Evolutionary conservation across 139 green algal species (phyloP), one percentile per base, ranked within the genome.

Genomic region (Closterium sp.): DNA sequence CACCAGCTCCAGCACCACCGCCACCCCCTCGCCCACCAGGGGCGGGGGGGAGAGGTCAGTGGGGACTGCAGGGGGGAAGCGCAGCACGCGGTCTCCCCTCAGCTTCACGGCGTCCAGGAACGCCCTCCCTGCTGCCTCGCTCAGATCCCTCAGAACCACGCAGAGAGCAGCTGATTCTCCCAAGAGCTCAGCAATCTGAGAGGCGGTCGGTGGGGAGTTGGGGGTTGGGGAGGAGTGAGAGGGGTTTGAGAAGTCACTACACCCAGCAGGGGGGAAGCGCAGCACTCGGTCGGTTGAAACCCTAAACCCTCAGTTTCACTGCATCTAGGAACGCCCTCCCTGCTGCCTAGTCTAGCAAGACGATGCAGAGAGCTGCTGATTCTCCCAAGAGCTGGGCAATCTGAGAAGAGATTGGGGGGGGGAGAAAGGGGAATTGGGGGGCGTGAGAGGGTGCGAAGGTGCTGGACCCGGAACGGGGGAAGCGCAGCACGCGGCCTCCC

Each of bases 101-200:
- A 38, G 32, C 35, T 93, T 94, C 6, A 94, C 55, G 28, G 89
- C 31, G 87, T 94, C 91, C 34, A 90, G 88, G 33, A 94, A 94
- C 9, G 88, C 88, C 19, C 43, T 7, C 88, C 84, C 31, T 30
- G 91, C 87, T 33, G 91, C 33, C 31, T 94, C 88, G 6, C 21
- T n/a, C 6, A 92, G n/a, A 23, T 92, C 91, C 25, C 7, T 30
- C 16, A 94, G 64, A 31, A 89, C 89, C 43, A 84, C n/a, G 12
- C 69, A 92, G 0, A 94, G 87, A 0, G 91, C 91, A 6, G 91
- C 91, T 36, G 84, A 19, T 34, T 35, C n/a, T 4, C 91, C 91
- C 34, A 94, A 88, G 25, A 94, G 91, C 43, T 94, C 91, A 8
- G 34, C 16, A 0, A 94, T 84, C 91, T 94, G 84, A 23, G 89